Evolutionary conservation across 2,329 filamentous ascomycete genomes (phyloP).

Genomic region (Fusarium zealandicum): DNA sequence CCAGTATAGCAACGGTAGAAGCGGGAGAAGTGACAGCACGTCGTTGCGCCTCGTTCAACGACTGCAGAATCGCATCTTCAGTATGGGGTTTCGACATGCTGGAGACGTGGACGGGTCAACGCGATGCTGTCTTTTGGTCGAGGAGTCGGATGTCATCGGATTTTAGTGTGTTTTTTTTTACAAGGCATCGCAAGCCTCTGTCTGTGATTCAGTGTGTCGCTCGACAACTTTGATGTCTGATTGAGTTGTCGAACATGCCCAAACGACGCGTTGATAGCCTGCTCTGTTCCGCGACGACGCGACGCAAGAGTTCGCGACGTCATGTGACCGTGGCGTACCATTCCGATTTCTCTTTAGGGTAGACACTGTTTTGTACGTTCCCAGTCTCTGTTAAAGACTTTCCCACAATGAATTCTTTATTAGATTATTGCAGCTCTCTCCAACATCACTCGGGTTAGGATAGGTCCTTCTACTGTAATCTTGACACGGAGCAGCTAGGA

Average conservation of each 20-base stretch:
- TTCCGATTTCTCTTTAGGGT: background rate
- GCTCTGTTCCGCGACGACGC: constrained; percentile 20
- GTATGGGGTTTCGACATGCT: constrained; percentile 39
- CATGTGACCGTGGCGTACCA: constrained; percentile 14
- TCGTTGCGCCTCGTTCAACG: constrained; percentile 62
- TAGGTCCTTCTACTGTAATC: too few species aligned
- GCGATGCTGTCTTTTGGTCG: constrained; percentile 21
- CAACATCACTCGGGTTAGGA: too few species aligned
- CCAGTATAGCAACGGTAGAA: constrained; percentile 69
- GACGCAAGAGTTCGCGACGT: constrained; percentile 17
- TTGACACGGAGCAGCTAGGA: too few species aligned
- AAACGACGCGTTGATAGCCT: constrained; percentile 8
- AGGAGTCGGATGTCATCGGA: constrained; percentile 20
- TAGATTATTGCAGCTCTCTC: too few species aligned
- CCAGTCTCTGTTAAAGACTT: too few species aligned
- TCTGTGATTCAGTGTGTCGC: background rate
- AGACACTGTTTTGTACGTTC: too few species aligned
- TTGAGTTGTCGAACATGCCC: background rate
- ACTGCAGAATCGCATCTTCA: constrained; percentile 52
- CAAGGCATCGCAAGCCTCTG: too few species aligned
- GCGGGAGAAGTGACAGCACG: constrained; percentile 62
- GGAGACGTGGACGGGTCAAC: constrained; percentile 33
- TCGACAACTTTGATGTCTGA: background rate
- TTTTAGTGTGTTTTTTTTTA: background rate
- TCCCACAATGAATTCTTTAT: too few species aligned